Percentiles rank a stretch among this genome's conserved stretches.
Evolutionary conservation across 2,329 filamentous ascomycete genomes (phyloP).

Genomic region (Pseudopyrenochaeta lycopersici): DNA sequence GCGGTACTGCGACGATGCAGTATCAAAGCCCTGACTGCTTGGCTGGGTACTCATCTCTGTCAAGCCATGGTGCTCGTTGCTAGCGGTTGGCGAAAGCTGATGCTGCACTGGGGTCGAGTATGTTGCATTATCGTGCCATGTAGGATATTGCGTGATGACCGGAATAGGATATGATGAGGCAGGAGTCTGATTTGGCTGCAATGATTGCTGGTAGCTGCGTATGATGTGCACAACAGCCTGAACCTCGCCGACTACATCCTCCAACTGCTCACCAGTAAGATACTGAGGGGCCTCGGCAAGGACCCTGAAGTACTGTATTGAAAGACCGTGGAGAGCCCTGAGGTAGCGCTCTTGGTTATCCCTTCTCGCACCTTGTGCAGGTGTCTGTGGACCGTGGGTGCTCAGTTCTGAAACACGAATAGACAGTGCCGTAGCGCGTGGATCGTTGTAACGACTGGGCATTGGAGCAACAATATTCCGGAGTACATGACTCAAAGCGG

Average conservation of each 20-base stretch:
- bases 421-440: background rate
- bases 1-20: conserved; percentile 3
- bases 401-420: background rate
- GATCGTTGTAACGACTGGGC: background rate
- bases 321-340: background rate
- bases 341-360: background rate
- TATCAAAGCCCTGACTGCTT: conserved; percentile 1
- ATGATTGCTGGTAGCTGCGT: background rate
- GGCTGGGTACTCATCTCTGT: conserved; percentile 7
- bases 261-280: background rate
- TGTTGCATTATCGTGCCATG: background rate
- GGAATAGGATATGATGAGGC: background rate
- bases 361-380: background rate
- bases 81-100: background rate
- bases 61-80: background rate
- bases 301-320: background rate
- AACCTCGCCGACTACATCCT: background rate
- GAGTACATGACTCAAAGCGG: background rate
- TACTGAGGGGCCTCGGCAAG: background rate
- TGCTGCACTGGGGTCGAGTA: background rate
- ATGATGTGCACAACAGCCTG: background rate
- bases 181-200: background rate
- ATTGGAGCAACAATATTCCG: background rate
- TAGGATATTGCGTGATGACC: background rate
- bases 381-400: background rate